phyloP scores from a whole-genome alignment of 225 moss, liverwort and hornwort genomes.

The Bryoerythrophyllum caledonicum region DNA sequence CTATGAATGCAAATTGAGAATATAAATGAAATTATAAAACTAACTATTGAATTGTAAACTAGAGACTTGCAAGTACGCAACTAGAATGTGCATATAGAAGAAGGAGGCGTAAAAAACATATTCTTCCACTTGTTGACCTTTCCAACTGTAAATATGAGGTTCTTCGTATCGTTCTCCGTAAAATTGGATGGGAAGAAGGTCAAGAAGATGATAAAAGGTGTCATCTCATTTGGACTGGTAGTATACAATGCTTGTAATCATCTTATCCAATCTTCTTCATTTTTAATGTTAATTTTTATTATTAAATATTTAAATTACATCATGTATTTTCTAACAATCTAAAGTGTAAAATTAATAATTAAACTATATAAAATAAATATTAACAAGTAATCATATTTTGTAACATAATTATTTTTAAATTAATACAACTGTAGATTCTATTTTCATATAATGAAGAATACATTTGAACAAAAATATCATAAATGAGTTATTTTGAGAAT shows the following conservation, averaged over 20 bases:
- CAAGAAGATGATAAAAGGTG: conserved; percentile 72
- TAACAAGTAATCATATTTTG: too few relatives aligned
- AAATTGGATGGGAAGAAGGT: conserved; percentile 91
- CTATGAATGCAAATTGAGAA: accelerated
- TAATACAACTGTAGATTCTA: too few relatives aligned
- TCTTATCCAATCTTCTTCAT: background rate
- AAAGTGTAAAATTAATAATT: too few relatives aligned
- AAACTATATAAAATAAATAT: too few relatives aligned
- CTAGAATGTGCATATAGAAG: background rate
- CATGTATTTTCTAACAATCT: too few relatives aligned
- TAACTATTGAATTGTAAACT: background rate
- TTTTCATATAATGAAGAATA: too few relatives aligned
- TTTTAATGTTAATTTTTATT: background rate
- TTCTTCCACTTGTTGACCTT: conserved; percentile 74
- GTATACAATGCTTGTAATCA: conserved; percentile 26
- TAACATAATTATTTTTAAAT: too few relatives aligned
- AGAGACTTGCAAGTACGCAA: conserved; percentile 9
- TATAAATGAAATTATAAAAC: accelerated
- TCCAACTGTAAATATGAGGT: conserved; percentile 94
- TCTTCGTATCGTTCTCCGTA: conserved; percentile 64
- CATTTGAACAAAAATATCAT: too few relatives aligned
- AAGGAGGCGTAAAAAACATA: conserved; percentile 30
- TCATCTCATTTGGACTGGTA: conserved; percentile 98
- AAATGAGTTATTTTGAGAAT: too few relatives aligned
- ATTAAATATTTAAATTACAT: too few relatives aligned